Base-by-base conservation (phyloP, 164 flowering plant genomes). In the Sextonia rubra region DNA sequence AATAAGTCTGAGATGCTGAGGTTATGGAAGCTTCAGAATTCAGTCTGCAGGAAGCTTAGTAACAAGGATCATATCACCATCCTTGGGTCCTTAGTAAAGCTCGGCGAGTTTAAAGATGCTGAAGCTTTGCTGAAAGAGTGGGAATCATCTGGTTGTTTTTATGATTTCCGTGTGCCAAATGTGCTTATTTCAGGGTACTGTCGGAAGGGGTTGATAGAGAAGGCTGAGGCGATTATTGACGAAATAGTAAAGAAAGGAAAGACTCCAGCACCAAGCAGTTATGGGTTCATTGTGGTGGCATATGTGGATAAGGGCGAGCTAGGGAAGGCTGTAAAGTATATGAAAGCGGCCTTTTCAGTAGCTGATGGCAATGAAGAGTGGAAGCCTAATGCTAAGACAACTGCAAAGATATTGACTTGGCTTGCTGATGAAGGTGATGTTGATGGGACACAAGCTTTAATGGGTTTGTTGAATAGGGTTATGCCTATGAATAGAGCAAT, bases 31-130 rank as follows among this genome's bases (percentile, higher is more conserved):
- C 48, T 68, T 4, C 80, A 78, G 81, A 85, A 82, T 78, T 27
- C 48, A 8, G 32, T 75, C 18, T 61, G 29, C 1, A 74, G 25
- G 23, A 77, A 63, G 61, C 23, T 81, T 12, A 29, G 62, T 18
- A 87, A 84, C 66, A 73, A 63, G 25, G 79, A 74, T 24, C 84
- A 80, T 72, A 49, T 56, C 9, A 20, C 74, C 56, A 77, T 86
- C 84, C 76, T 87, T 20, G 64, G 73, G 14, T 82, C 88, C 3
- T 73, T 88, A 3, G 24, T 80, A 60, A 83, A 79, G 79, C 29
- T 87, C 9, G 82, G 81, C 27, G 89, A 88, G 66, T 61, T 88
- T 70, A 78, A 78, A 47, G 91, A 83, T 30, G 84, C 82, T 0
- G 86, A 84, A 72, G 76, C 76, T 69, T 72, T 88, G 24, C 76